Conservation (phyloP, 2,329 filamentous ascomycete genomes). For the Colletotrichum coccodes region DNA sequence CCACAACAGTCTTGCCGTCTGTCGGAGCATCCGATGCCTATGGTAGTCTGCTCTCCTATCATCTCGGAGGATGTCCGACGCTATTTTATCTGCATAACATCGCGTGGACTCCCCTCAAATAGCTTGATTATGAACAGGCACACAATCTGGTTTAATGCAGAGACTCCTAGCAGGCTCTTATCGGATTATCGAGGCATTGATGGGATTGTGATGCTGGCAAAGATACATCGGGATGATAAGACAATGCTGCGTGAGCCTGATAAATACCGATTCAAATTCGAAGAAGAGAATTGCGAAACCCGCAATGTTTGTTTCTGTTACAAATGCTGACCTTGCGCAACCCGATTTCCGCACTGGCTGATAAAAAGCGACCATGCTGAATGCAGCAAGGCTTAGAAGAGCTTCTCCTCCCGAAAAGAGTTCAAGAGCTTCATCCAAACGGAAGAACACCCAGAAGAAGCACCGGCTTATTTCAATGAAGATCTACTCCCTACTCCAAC, state of each 20-base stretch:
- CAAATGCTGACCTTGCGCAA: background rate
- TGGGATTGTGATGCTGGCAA: background rate
- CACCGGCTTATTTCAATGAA: conserved; percentile 37
- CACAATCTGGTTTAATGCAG: background rate
- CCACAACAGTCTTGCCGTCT: conserved; percentile 1
- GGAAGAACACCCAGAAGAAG: conserved; percentile 18
- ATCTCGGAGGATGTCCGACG: conserved; percentile 20
- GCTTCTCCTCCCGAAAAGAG: conserved; percentile 31
- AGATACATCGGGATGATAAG: background rate
- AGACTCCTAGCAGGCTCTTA: background rate
- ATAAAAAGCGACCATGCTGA: background rate
- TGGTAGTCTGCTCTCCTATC: background rate
- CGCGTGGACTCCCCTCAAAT: background rate
- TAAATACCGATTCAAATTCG: background rate
- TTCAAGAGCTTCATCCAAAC: conserved; percentile 31
- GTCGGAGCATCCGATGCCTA: conserved; percentile 21
- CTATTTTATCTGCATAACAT: background rate
- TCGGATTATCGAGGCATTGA: background rate
- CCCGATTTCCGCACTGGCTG: background rate
- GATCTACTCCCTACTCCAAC: conserved; percentile 39
- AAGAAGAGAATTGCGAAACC: background rate
- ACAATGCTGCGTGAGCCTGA: too few species aligned
- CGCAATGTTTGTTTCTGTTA: background rate
- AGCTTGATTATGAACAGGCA: background rate
- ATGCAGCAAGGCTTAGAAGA: background rate